Conservation (phyloP, 306 rosid species). For the Gastrolobium villosum region DNA sequence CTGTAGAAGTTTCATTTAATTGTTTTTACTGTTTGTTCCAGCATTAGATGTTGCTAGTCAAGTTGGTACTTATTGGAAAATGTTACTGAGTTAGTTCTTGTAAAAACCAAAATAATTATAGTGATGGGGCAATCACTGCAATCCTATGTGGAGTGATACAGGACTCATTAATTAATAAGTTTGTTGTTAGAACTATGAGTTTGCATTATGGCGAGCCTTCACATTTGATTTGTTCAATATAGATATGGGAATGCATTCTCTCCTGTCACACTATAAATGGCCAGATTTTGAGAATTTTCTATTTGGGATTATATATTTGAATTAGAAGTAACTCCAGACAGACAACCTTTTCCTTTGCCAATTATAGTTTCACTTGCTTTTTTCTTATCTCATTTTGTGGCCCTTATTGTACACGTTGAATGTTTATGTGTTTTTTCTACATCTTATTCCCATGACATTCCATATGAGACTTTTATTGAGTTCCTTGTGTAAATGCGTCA, state of each 20-base stretch:
- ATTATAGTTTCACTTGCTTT: not conserved
- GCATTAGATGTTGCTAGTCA: not conserved
- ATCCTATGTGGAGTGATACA: not conserved
- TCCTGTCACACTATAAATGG: not conserved
- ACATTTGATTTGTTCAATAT: not conserved
- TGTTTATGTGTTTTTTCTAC: not conserved
- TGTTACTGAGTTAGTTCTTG: not conserved
- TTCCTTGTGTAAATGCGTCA: not conserved
- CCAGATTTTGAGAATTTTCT: constrained; percentile 14
- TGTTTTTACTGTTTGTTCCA: not conserved
- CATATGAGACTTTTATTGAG: not conserved
- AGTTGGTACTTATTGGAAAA: constrained; percentile 1
- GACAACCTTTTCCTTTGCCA: not conserved
- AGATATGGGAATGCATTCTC: not conserved
- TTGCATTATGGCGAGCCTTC: constrained; percentile 18
- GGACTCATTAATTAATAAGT: not conserved
- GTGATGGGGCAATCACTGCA: constrained; percentile 1
- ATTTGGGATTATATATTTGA: constrained; percentile 5
- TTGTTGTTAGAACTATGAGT: constrained; percentile 7
- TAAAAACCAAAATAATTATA: not conserved
- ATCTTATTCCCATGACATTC: constrained; percentile 14
- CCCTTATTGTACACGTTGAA: not conserved
- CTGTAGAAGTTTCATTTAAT: not conserved
- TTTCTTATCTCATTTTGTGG: constrained; percentile 7
- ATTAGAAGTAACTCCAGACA: not conserved